phyloP scores from a whole-genome alignment of 495 filamentous ascomycete species.

The Tuber borchii region DNA sequence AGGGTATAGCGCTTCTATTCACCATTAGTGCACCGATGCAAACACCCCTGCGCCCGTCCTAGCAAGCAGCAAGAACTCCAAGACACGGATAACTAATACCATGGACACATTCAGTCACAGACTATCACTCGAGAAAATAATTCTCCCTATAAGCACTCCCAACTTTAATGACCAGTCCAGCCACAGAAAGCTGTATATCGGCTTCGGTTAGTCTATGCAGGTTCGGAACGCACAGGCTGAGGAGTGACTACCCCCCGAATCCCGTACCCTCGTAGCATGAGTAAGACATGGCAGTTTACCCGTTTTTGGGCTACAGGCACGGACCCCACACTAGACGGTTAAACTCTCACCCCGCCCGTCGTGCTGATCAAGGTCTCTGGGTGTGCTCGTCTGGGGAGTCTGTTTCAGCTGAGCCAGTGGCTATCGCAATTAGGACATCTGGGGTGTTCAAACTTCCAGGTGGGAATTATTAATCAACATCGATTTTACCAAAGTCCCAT shows the following conservation, averaged over 20 bases:
- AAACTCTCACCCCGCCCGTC: neutral
- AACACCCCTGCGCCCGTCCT: neutral
- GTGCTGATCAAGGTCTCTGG: neutral
- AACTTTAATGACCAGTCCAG: neutral
- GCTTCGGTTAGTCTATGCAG: neutral
- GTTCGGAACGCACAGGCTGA: neutral
- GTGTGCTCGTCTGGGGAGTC: neutral
- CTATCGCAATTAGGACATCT: too few relatives aligned
- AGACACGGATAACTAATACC: neutral
- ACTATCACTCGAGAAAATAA: neutral
- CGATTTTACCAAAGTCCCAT: neutral
- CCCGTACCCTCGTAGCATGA: neutral
- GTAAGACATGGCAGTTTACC: neutral
- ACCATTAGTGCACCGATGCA: neutral
- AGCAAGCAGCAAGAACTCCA: neutral
- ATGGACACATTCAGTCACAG: neutral
- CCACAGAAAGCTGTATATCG: neutral
- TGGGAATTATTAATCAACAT: too few relatives aligned
- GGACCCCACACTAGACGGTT: neutral
- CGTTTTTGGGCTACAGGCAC: neutral
- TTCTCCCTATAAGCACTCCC: neutral
- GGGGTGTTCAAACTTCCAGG: too few relatives aligned
- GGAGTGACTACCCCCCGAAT: neutral
- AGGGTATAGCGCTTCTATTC: neutral
- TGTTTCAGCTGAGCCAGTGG: neutral